These are phyloP conservation scores for Fallopia convolvulus DNA, from an alignment of 148 eudicot genomes.

Conservation along the genomic window DNA sequence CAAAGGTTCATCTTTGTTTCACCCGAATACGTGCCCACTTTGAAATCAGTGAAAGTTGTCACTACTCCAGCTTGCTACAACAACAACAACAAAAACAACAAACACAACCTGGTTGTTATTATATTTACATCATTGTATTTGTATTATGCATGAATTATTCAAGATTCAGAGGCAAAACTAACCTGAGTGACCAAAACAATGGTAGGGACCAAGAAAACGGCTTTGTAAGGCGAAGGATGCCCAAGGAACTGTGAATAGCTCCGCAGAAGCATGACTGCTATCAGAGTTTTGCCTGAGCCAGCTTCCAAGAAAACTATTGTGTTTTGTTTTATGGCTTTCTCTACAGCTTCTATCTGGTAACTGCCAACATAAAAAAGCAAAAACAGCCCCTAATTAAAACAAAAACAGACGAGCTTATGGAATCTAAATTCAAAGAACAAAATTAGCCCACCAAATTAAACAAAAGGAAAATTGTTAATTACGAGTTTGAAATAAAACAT, in stretches of 20 bases:
- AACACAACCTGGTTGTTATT: neutral
- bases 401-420: too few relatives aligned
- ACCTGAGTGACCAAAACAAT: slow-evolving; percentile 84
- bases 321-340: slow-evolving; percentile 65
- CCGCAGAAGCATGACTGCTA: slow-evolving; percentile 84
- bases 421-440: too few relatives aligned
- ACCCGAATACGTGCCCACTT: slow-evolving; percentile 86
- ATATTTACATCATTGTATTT: neutral
- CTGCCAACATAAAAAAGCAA: slow-evolving; percentile 16
- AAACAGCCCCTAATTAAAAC: too few relatives aligned
- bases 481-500: too few relatives aligned
- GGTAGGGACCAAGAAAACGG: slow-evolving; percentile 88
- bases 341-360: slow-evolving; percentile 86
- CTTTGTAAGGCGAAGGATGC: slow-evolving; percentile 54
- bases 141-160: neutral
- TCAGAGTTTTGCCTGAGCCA: slow-evolving; percentile 88
- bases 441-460: too few relatives aligned
- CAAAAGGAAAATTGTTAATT: too few relatives aligned
- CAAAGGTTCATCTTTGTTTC: slow-evolving; percentile 81
- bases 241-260: slow-evolving; percentile 51
- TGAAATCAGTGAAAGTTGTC: slow-evolving; percentile 52
- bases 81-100: neutral
- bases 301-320: slow-evolving; percentile 87
- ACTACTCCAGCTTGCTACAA: slow-evolving; percentile 76
- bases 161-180: slow-evolving; percentile 15